Evolutionary conservation across 2,329 filamentous ascomycete species (phyloP).

Genomic region (Cercospora sesami): DNA sequence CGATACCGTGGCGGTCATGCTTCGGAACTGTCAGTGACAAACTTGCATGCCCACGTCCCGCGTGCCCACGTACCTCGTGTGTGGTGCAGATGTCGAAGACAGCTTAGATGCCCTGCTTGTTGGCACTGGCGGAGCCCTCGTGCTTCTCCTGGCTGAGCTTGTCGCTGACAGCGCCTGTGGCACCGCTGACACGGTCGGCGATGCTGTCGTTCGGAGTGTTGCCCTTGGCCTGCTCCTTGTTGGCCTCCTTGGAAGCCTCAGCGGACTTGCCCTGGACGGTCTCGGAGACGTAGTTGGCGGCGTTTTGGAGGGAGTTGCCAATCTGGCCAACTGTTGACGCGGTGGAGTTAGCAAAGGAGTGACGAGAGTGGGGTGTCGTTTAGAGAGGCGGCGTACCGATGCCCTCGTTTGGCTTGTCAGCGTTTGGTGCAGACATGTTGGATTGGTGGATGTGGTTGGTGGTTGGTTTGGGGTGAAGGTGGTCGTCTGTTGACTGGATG

Average conservation of each 20-base stretch:
- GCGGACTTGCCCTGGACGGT: conserved; percentile 58
- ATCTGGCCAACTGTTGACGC: conserved; percentile 38
- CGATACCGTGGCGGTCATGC: neutral
- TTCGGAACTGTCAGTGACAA: neutral
- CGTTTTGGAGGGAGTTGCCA: conserved; percentile 50
- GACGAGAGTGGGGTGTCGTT: neutral
- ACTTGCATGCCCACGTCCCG: neutral
- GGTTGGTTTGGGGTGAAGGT: neutral
- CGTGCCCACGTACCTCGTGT: neutral
- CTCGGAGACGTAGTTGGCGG: conserved; percentile 69
- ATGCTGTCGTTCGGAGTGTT: conserved; percentile 57
- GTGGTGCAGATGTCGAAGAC: neutral
- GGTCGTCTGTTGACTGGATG: neutral
- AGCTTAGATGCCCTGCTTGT: conserved; percentile 46
- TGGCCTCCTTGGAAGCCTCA: conserved; percentile 65
- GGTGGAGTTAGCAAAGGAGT: neutral
- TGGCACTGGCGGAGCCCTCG: conserved; percentile 51
- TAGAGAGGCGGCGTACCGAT: conserved; percentile 31
- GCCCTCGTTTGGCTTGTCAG: conserved; percentile 47
- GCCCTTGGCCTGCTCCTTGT: conserved; percentile 61
- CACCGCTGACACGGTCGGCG: conserved; percentile 57
- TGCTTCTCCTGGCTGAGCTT: conserved; percentile 57
- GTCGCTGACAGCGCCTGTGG: conserved; percentile 53
- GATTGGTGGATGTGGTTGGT: conserved; percentile 19
- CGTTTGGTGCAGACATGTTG: conserved; percentile 49